phyloP scores from a whole-genome alignment of 2,329 filamentous ascomycete species.

The Pyrenophora tritici-repentis region DNA sequence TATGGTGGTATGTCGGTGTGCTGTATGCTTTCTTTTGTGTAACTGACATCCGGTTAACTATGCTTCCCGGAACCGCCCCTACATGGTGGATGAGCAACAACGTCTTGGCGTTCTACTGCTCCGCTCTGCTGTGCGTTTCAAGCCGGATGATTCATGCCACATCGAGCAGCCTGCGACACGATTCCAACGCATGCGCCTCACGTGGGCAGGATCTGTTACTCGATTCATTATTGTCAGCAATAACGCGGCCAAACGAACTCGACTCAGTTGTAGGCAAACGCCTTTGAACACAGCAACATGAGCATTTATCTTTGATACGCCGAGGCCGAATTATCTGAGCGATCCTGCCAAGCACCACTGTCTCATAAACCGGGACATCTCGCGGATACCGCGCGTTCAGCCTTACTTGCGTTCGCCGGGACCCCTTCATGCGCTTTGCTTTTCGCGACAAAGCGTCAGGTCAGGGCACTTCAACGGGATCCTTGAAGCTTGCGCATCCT shows the following conservation, averaged over 20 bases:
- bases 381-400: slow-evolving; percentile 7
- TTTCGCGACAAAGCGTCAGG: slow-evolving; percentile 1
- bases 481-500: slow-evolving; percentile 3
- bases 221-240: not conserved
- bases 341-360: not conserved
- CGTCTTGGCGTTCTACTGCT: slow-evolving; percentile 12
- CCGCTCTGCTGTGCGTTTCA: slow-evolving; percentile 9
- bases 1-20: slow-evolving; percentile 21
- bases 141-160: slow-evolving; percentile 5
- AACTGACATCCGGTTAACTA: not conserved
- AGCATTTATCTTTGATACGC: too few relatives aligned
- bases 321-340: too few relatives aligned
- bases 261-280: too few relatives aligned
- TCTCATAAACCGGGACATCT: slow-evolving; percentile 7
- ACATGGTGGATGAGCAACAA: not conserved
- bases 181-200: slow-evolving; percentile 2
- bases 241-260: not conserved
- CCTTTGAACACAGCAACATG: too few relatives aligned
- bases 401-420: slow-evolving; percentile 2
- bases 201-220: not conserved
- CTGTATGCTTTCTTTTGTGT: not conserved
- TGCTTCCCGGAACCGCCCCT: too few relatives aligned
- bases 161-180: slow-evolving; percentile 8
- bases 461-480: slow-evolving; percentile 1
- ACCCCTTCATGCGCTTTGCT: slow-evolving; percentile 10